Evolutionary conservation across 345 rosid genomes (phyloP).

Genomic region (Gossypium ekmanianum): DNA sequence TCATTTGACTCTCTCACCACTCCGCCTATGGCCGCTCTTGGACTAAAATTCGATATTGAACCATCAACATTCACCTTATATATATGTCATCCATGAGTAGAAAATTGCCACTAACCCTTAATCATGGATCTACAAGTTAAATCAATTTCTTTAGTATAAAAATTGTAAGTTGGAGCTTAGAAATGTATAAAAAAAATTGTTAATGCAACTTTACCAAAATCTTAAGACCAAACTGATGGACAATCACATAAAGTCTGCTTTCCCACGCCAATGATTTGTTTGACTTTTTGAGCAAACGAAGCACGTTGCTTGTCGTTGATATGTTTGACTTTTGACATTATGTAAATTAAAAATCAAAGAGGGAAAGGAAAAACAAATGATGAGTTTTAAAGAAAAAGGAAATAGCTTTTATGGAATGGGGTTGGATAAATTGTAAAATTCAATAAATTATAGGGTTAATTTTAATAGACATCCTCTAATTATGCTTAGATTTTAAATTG

Average conservation of each 20-base stretch:
- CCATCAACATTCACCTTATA: too few relatives aligned
- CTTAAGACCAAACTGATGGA: neutral
- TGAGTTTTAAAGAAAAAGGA: neutral
- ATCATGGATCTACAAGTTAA: too few relatives aligned
- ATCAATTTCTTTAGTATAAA: too few relatives aligned
- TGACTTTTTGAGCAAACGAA: neutral
- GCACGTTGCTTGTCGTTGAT: neutral
- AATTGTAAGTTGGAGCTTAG: too few relatives aligned
- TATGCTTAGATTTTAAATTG: too few relatives aligned
- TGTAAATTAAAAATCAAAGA: neutral
- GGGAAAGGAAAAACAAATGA: slow-evolving; percentile 1
- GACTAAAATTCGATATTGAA: too few relatives aligned
- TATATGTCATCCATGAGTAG: too few relatives aligned
- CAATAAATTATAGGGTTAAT: neutral
- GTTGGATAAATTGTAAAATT: neutral
- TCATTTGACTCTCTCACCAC: too few relatives aligned
- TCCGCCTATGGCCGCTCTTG: too few relatives aligned
- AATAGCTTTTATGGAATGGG: neutral
- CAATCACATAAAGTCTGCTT: neutral
- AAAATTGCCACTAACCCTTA: too few relatives aligned
- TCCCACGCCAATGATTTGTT: neutral
- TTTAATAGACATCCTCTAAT: too few relatives aligned
- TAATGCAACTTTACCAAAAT: slow-evolving; percentile 1
- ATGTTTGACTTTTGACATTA: neutral
- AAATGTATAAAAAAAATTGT: neutral